A percentile compares a stretch with the other conserved stretches of the same genome.
Evolutionary conservation across 148 eudicot species (phyloP).

Genomic region (Pouteria glomerata): DNA sequence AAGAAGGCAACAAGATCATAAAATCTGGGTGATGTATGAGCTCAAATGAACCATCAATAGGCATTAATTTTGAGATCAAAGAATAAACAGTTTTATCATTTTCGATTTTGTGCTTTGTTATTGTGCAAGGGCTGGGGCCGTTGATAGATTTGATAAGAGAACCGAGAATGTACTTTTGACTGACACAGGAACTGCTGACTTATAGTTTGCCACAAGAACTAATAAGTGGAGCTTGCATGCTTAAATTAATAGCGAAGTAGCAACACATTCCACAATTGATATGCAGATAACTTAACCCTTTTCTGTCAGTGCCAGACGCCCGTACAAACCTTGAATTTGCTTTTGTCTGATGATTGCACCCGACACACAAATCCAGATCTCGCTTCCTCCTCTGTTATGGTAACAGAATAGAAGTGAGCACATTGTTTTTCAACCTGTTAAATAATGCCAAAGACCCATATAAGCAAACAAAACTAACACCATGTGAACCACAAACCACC

Average conservation of each 20-base stretch:
- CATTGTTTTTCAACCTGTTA: slow-evolving; percentile 87
- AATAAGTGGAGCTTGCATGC: neutral
- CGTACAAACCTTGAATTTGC: slow-evolving; percentile 85
- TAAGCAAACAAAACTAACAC: neutral
- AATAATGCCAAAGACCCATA: slow-evolving; percentile 9
- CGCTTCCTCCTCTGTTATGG: slow-evolving; percentile 78
- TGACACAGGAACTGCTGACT: too few species aligned
- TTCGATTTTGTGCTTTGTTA: neutral
- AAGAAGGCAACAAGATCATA: neutral
- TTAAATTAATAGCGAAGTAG: neutral
- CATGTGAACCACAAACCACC: neutral
- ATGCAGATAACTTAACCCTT: neutral
- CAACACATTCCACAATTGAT: neutral
- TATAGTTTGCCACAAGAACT: neutral
- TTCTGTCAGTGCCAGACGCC: neutral
- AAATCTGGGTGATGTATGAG: neutral
- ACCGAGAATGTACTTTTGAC: neutral
- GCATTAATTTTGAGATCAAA: neutral
- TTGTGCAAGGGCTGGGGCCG: neutral
- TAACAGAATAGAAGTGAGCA: slow-evolving; percentile 90
- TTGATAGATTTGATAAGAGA: neutral
- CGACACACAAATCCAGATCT: slow-evolving; percentile 76
- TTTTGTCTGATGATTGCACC: slow-evolving; percentile 77
- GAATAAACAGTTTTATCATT: neutral
- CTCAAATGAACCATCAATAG: neutral